These are phyloP conservation scores for Dioscorea cayenensis DNA, from an alignment of 116 monocot species.

Conservation along the genomic window DNA sequence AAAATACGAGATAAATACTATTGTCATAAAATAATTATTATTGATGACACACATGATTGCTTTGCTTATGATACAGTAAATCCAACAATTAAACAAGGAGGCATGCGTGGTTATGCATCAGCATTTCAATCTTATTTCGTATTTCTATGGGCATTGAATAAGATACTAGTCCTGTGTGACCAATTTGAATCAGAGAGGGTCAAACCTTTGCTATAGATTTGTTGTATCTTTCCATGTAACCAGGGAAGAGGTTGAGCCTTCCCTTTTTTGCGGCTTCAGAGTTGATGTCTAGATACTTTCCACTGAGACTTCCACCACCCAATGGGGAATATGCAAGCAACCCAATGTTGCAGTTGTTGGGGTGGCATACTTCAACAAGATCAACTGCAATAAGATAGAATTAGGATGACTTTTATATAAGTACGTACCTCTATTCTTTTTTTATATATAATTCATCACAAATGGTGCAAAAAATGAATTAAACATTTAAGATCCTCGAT, in stretches of 20 bases:
- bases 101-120: too few relatives aligned
- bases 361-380: slow-evolving; percentile 87
- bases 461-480: too few relatives aligned
- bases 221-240: slow-evolving; percentile 93
- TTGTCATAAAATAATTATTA: background rate
- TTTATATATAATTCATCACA: too few relatives aligned
- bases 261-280: slow-evolving; percentile 55
- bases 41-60: background rate
- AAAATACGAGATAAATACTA: slow-evolving; percentile 12
- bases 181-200: background rate
- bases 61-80: too few relatives aligned
- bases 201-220: slow-evolving; percentile 70
- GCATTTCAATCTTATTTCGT: too few relatives aligned
- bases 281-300: slow-evolving; percentile 69
- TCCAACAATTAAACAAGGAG: too few relatives aligned
- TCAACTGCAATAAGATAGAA: slow-evolving; percentile 47
- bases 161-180: background rate
- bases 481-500: too few relatives aligned
- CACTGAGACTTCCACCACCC: slow-evolving; percentile 73
- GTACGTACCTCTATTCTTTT: background rate
- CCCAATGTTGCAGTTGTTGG: slow-evolving; percentile 87
- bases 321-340: slow-evolving; percentile 86
- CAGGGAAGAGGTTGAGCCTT: slow-evolving; percentile 79
- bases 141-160: too few relatives aligned
- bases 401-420: background rate